Evolutionary conservation across 176 grass and related monocot species (phyloP).

Genomic region (Aegilops sharonensis): DNA sequence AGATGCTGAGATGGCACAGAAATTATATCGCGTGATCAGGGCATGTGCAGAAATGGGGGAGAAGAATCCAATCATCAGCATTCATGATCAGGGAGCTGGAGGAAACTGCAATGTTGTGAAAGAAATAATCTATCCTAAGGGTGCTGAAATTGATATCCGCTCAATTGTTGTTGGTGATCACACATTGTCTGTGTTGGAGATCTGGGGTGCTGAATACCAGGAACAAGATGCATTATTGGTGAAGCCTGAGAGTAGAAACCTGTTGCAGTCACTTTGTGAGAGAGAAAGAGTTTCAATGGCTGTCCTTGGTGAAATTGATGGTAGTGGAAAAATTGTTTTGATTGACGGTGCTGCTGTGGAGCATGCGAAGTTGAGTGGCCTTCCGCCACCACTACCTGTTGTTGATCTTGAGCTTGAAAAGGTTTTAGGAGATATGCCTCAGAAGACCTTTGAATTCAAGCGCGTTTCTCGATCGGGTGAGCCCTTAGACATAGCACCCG

Average conservation of each 20-base stretch:
- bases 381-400: constrained; percentile 52
- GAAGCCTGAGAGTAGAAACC: constrained; percentile 56
- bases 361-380: constrained; percentile 45
- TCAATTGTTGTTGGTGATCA: constrained; percentile 86
- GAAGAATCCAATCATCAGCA: constrained; percentile 84
- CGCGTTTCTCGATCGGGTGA: constrained; percentile 43
- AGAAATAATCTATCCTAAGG: constrained; percentile 64
- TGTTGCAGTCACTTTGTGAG: constrained; percentile 63
- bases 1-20: constrained; percentile 97
- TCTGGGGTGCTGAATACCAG: constrained; percentile 91
- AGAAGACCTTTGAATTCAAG: constrained; percentile 80
- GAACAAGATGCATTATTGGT: constrained; percentile 85
- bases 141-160: constrained; percentile 88
- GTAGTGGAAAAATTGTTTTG: constrained; percentile 83
- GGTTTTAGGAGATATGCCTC: constrained; percentile 90
- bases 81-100: constrained; percentile 97
- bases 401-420: constrained; percentile 94
- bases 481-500: constrained; percentile 73
- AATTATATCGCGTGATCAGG: constrained; percentile 82
- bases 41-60: constrained; percentile 93
- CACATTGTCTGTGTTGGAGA: constrained; percentile 83
- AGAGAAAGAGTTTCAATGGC: constrained; percentile 93
- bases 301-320: constrained; percentile 80
- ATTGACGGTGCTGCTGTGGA: constrained; percentile 69
- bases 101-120: constrained; percentile 95